Evolutionary conservation across 2,329 filamentous ascomycete genomes (phyloP).

Genomic region (Exophiala viscosa): DNA sequence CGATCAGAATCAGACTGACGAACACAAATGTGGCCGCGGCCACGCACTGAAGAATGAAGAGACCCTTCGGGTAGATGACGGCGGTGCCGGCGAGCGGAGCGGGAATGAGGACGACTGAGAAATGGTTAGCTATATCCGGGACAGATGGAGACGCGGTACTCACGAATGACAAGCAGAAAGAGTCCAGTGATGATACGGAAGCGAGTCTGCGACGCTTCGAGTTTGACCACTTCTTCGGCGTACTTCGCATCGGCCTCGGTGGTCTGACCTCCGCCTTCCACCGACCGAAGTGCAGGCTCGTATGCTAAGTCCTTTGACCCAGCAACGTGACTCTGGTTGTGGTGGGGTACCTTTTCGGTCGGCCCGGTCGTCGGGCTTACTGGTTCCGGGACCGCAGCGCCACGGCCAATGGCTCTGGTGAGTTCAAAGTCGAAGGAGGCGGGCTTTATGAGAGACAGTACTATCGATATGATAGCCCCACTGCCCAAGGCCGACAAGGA

Average conservation of each 20-base stretch:
- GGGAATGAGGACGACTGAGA: constrained; percentile 12
- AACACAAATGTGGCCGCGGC: constrained; percentile 10
- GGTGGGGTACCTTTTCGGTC: constrained; percentile 1
- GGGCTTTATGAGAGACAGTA: constrained; percentile 10
- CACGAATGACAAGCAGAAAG: constrained; percentile 11
- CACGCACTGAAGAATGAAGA: constrained; percentile 15
- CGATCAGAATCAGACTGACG: constrained; percentile 5
- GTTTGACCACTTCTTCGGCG: constrained; percentile 9
- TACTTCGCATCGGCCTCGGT: constrained; percentile 5
- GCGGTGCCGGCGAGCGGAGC: constrained; percentile 11
- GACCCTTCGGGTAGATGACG: constrained; percentile 6
- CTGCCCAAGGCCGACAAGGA: constrained; percentile 9
- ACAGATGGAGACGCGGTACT: not conserved
- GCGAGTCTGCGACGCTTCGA: constrained; percentile 12
- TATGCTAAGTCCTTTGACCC: not conserved
- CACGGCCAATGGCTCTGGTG: constrained; percentile 10
- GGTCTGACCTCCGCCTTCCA: constrained; percentile 8
- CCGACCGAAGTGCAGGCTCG: constrained; percentile 6
- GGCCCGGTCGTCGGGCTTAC: not conserved
- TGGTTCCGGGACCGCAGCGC: not conserved
- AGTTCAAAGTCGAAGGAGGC: constrained; percentile 13
- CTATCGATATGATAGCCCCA: constrained; percentile 10
- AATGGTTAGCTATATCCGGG: not conserved
- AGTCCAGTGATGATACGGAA: constrained; percentile 11
- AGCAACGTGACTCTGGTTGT: not conserved